Evolutionary conservation across 768 basidiomycete genomes (phyloP).

Genomic region (Roridomyces roridus): DNA sequence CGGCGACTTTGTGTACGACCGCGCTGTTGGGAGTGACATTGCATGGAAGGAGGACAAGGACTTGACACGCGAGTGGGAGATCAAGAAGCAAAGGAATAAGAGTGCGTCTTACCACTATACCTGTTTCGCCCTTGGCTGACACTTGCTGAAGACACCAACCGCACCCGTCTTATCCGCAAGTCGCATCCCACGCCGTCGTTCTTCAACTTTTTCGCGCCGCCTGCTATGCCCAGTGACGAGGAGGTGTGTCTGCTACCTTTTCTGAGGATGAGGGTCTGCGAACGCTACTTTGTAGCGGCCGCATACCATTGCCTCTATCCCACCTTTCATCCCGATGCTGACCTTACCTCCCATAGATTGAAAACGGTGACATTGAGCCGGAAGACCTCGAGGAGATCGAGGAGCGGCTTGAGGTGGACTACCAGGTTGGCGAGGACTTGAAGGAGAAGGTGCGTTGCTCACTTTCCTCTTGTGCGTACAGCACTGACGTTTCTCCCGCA

Average conservation of each 20-base stretch:
- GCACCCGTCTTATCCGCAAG: constrained; percentile 84
- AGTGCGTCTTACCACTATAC: constrained; percentile 55
- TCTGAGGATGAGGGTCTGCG: neutral
- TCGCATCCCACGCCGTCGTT: constrained; percentile 92
- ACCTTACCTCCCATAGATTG: neutral
- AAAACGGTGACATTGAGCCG: constrained; percentile 55
- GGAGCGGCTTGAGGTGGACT: constrained; percentile 93
- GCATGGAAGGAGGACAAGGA: constrained; percentile 99
- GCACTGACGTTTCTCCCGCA: constrained; percentile 34
- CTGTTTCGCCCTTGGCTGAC: neutral
- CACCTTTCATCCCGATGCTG: neutral
- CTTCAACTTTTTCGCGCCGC: constrained; percentile 89
- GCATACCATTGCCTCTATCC: too few relatives aligned
- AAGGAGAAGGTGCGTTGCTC: constrained; percentile 87
- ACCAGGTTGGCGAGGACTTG: constrained; percentile 97
- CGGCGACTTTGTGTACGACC: constrained; percentile 97
- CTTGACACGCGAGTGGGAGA: constrained; percentile 95
- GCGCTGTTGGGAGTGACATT: constrained; percentile 91
- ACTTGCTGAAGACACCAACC: constrained; percentile 69
- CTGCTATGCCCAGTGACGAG: constrained; percentile 24
- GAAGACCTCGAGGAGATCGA: constrained; percentile 91
- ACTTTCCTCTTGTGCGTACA: neutral
- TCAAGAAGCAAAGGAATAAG: constrained; percentile 99
- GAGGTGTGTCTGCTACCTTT: constrained; percentile 7
- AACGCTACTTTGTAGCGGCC: too few relatives aligned